phyloP scores from a whole-genome alignment of 2,329 filamentous ascomycete species.

The Nigrospora sphaerica region DNA sequence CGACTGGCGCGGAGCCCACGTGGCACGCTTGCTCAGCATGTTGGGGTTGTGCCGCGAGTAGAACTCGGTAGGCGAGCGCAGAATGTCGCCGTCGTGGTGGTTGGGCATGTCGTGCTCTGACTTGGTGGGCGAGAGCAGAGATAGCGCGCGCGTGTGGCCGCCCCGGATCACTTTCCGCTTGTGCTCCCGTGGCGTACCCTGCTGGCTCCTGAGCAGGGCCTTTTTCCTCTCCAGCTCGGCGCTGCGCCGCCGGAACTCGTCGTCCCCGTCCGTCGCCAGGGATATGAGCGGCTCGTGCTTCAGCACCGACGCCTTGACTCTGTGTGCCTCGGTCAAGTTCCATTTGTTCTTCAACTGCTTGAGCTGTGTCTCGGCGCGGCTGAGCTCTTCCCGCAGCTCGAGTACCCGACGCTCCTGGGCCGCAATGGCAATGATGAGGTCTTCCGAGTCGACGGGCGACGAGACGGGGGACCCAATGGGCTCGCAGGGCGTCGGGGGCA shows the following conservation, averaged over 20 bases:
- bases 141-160: slow-evolving; percentile 59
- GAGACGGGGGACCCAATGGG: slow-evolving; percentile 24
- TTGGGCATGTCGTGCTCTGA: slow-evolving; percentile 34
- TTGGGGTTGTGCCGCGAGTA: slow-evolving; percentile 19
- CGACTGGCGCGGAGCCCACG: slow-evolving; percentile 49
- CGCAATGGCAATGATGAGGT: slow-evolving; percentile 83
- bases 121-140: slow-evolving; percentile 68
- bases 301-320: slow-evolving; percentile 63
- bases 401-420: slow-evolving; percentile 86
- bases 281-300: slow-evolving; percentile 46
- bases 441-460: slow-evolving; percentile 48
- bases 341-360: slow-evolving; percentile 75
- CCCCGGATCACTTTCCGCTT: slow-evolving; percentile 63
- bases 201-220: slow-evolving; percentile 50
- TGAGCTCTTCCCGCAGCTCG: slow-evolving; percentile 85
- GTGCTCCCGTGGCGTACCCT: slow-evolving; percentile 28
- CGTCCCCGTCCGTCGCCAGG: slow-evolving; percentile 8
- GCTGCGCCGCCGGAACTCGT: slow-evolving; percentile 32
- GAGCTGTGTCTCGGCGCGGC: slow-evolving; percentile 72
- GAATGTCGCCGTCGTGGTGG: slow-evolving; percentile 39
- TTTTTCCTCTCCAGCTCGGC: slow-evolving; percentile 68
- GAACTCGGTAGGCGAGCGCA: slow-evolving; percentile 24
- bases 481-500: slow-evolving; percentile 44
- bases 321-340: slow-evolving; percentile 67
- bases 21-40: slow-evolving; percentile 45